Conservation (phyloP, 306 rosid species). For the Acmispon strigosus region DNA sequence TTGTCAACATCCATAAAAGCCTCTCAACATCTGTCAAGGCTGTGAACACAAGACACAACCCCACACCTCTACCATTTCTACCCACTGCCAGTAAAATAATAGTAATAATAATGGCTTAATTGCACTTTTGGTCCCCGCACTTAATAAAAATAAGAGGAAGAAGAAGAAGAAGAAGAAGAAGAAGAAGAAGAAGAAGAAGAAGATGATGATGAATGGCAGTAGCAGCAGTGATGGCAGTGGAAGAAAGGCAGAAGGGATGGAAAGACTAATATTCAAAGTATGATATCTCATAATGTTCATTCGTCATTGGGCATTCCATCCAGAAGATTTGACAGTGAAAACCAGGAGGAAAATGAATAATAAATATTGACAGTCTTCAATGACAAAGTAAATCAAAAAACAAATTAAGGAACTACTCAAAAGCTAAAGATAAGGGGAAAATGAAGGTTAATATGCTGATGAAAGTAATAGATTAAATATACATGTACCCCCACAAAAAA, state of each 20-base stretch:
- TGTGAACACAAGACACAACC: neutral
- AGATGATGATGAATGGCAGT: too few species aligned
- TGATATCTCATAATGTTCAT: neutral
- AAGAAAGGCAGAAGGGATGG: constrained; percentile 10
- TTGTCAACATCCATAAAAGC: constrained; percentile 15
- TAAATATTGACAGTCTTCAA: too few species aligned
- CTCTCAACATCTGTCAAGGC: constrained; percentile 21
- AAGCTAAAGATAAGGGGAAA: neutral
- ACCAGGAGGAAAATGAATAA: too few species aligned
- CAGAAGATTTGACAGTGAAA: too few species aligned
- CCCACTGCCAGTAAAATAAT: constrained; percentile 13
- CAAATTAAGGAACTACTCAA: neutral
- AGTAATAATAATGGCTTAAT: neutral
- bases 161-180: neutral
- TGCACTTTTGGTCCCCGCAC: too few species aligned
- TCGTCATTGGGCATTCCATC: constrained; percentile 1
- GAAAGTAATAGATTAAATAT: too few species aligned
- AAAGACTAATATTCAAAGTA: neutral
- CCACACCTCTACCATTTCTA: constrained; percentile 16
- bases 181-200: neutral
- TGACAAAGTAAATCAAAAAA: too few species aligned
- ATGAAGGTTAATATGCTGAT: neutral
- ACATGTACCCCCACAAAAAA: neutral
- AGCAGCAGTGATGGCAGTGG: neutral
- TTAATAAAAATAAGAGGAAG: neutral